phyloP scores from a whole-genome alignment of 1,284 basidiomycete species.

The Hypsizygus ulmarius region DNA sequence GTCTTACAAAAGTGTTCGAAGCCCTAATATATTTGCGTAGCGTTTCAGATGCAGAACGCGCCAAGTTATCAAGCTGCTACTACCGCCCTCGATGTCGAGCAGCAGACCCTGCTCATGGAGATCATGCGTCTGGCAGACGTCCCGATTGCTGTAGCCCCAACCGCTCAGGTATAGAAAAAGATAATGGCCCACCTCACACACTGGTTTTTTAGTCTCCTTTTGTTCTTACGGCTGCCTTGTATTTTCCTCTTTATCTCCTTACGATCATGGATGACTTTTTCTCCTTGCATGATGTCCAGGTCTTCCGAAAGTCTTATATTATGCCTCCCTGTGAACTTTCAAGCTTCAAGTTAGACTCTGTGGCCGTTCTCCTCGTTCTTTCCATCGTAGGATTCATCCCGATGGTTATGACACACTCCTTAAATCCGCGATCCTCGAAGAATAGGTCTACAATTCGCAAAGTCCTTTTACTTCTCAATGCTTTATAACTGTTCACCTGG shows the following conservation, averaged over 20 bases:
- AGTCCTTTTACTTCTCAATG: too few species aligned
- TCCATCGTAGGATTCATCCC: too few species aligned
- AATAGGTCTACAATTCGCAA: too few species aligned
- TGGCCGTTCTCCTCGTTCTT: too few species aligned
- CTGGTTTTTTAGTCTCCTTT: constrained; percentile 7
- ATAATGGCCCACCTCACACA: constrained; percentile 3
- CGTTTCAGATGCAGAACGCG: constrained; percentile 70
- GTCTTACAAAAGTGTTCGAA: neutral
- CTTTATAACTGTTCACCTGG: too few species aligned
- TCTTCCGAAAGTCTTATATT: constrained; percentile 3
- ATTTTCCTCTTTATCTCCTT: constrained; percentile 14
- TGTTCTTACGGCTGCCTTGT: neutral
- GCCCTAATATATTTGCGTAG: constrained; percentile 34
- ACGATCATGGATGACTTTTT: constrained; percentile 9
- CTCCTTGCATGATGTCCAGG: constrained; percentile 7
- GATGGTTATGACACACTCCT: too few species aligned
- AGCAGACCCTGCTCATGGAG: constrained; percentile 78
- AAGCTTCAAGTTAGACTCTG: too few species aligned
- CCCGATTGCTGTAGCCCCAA: constrained; percentile 17
- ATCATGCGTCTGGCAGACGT: constrained; percentile 65
- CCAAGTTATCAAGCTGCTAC: constrained; percentile 68
- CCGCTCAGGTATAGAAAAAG: constrained; percentile 6
- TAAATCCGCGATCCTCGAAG: too few species aligned
- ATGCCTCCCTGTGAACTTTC: constrained; percentile 1
- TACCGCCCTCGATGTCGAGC: constrained; percentile 65